Conservation (phyloP, 1,284 basidiomycete genomes). For the Apiotrichum laibachii region DNA sequence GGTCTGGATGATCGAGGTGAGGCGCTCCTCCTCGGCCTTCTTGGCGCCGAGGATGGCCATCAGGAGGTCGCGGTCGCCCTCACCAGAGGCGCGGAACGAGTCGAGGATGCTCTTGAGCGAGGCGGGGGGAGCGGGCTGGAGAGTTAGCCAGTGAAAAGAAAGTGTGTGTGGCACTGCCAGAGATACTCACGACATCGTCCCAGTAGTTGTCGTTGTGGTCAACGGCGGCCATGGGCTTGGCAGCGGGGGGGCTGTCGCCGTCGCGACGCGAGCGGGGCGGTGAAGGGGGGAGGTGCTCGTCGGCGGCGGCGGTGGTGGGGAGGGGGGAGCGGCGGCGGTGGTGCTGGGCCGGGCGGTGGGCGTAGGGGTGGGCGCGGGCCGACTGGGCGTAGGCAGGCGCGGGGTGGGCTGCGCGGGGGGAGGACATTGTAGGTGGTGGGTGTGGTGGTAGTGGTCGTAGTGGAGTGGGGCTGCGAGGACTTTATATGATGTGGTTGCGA, state of each 20-base stretch:
- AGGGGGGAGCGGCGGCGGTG: conserved; percentile 8
- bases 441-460: not conserved
- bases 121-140: conserved; percentile 60
- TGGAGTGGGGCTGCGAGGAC: not conserved
- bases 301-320: conserved; percentile 7
- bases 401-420: conserved; percentile 12
- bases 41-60: conserved; percentile 84
- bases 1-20: conserved; percentile 48
- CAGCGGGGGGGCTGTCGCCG: conserved; percentile 34
- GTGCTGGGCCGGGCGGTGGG: not conserved
- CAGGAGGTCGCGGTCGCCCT: conserved; percentile 84
- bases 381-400: conserved; percentile 10
- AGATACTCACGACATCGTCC: conserved; percentile 44
- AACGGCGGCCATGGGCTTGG: conserved; percentile 19
- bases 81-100: conserved; percentile 75
- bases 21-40: conserved; percentile 70
- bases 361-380: conserved; percentile 20
- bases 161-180: not conserved
- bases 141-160: conserved; percentile 3
- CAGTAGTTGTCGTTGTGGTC: conserved; percentile 39
- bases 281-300: conserved; percentile 32
- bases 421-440: conserved; percentile 9
- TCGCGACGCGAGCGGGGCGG: conserved; percentile 43
- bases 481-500: not conserved
- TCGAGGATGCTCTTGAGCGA: conserved; percentile 75